Base-by-base conservation (phyloP, 1,284 basidiomycete genomes). In the Microbotryomycetes sp. region DNA sequence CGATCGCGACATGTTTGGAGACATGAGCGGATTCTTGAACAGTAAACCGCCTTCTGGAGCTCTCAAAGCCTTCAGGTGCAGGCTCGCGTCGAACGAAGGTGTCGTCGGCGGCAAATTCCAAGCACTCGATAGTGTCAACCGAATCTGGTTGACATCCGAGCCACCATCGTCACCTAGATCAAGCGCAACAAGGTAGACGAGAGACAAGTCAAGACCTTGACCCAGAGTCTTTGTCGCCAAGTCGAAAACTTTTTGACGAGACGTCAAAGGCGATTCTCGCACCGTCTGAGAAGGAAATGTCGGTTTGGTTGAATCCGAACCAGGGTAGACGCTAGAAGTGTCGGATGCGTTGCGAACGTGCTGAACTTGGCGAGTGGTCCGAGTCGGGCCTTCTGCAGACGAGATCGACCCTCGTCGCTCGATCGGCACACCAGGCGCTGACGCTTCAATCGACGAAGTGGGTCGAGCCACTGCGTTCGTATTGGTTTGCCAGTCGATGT, bases 31-130 rank as follows among this genome's bases (percentile, higher is more conserved):
- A 31, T 71, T 71, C 59, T 67, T 62, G 62, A 72, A 73, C 21
- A 72, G 57, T 23, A 71, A 56, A 1, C 72, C 72, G 26, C 71
- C 71, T 52, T 72, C 71, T 6, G 71, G 64, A 11, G 68, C 59
- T 24, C 65, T 60, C 5, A 73, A 57, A 1, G 69, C 70, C 31
- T 69, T 67, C 29, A 72, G 58, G 41, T 73, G 72, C 30, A 73
- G 59, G 3, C 61, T 62, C 11, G 70, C 65, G 55, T 73, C 72
- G 57, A 72, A 72, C 4, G 65, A 56, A 13, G 69, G 72, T 11
- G 62, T 51, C 7, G 66, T 68, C 3, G 29, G 16, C 1, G 71
- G 70, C 5, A 72, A 46, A 28, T 67, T 68, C 51, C 57, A 63
- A 15, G 66, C 54, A 5, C 71, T 68, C 28, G 72, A 59, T 30